Conservation (phyloP, 768 basidiomycete species). For the Rhodocollybia butyracea region DNA sequence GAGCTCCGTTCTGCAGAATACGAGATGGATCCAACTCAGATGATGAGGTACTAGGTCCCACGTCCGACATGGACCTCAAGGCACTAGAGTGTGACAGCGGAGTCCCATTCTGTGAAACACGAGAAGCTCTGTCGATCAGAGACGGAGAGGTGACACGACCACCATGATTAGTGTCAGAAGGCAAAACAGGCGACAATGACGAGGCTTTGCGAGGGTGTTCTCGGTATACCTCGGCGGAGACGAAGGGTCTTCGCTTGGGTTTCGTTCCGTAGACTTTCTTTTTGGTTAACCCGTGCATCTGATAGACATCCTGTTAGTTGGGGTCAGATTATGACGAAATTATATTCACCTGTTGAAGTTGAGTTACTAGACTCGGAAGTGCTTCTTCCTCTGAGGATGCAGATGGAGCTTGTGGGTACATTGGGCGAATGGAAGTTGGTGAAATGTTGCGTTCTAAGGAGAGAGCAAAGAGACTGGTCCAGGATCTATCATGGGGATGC, state of each 20-base stretch:
- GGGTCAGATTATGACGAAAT: no score
- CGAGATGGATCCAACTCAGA: neutral
- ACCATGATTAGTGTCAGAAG: conserved; percentile 7
- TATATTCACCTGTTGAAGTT: conserved; percentile 49
- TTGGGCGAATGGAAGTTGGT: neutral
- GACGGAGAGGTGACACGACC: conserved; percentile 8
- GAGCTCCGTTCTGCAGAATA: neutral
- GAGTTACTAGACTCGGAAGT: conserved; percentile 53
- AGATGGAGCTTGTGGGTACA: neutral
- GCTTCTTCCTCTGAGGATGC: conserved; percentile 19
- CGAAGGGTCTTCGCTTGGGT: conserved; percentile 47
- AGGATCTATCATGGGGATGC: neutral
- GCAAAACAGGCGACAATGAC: conserved; percentile 6
- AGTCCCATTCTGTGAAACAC: conserved; percentile 1
- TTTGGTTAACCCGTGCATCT: conserved; percentile 63
- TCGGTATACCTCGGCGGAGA: conserved; percentile 21
- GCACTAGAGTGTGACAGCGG: neutral
- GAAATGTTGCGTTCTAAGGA: neutral
- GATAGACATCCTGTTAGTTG: neutral
- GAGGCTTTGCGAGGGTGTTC: conserved; percentile 2
- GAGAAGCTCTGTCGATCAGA: neutral
- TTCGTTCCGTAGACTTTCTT: conserved; percentile 62
- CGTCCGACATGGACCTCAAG: neutral
- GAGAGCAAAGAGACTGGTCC: neutral
- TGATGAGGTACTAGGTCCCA: neutral